These are phyloP conservation scores for Schoenoplectus triqueter DNA, from an alignment of 202 grass and related monocot species.

Conservation along the genomic window DNA sequence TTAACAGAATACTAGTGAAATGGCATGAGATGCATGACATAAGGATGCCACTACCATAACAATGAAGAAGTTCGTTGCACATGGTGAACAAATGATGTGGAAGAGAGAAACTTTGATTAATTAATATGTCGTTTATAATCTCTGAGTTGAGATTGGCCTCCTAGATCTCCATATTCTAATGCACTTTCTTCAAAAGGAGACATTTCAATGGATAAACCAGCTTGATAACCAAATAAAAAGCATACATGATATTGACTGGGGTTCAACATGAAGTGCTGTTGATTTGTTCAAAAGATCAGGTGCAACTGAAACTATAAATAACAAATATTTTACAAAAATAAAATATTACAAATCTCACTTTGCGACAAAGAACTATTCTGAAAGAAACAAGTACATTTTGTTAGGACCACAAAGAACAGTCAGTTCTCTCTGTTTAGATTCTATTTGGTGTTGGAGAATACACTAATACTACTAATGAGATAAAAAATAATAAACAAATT, in stretches of 20 bases:
- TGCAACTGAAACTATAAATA: neutral
- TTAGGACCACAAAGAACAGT: conserved; percentile 23
- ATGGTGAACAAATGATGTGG: conserved; percentile 12
- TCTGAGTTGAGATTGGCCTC: conserved; percentile 22
- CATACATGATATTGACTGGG: neutral
- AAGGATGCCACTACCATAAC: conserved; percentile 12
- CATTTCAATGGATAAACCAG: conserved; percentile 13
- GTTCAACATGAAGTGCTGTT: neutral
- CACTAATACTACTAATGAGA: neutral
- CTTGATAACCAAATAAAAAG: neutral
- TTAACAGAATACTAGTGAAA: conserved; percentile 10
- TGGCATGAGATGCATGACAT: conserved; percentile 25
- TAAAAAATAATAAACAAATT: neutral
- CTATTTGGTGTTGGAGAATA: conserved; percentile 2
- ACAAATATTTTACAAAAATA: neutral
- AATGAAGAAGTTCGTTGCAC: neutral
- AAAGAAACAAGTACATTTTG: neutral
- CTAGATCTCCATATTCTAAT: neutral
- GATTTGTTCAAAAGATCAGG: neutral
- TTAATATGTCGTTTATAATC: conserved; percentile 6
- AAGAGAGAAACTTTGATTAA: neutral
- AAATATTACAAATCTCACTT: conserved; percentile 12
- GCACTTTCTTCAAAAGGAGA: neutral
- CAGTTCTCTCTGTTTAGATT: conserved; percentile 12
- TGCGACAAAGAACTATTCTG: neutral